These are phyloP conservation scores for Ceratocystis harringtonii DNA, from an alignment of 2,329 filamentous ascomycete species.

Conservation along the genomic window DNA sequence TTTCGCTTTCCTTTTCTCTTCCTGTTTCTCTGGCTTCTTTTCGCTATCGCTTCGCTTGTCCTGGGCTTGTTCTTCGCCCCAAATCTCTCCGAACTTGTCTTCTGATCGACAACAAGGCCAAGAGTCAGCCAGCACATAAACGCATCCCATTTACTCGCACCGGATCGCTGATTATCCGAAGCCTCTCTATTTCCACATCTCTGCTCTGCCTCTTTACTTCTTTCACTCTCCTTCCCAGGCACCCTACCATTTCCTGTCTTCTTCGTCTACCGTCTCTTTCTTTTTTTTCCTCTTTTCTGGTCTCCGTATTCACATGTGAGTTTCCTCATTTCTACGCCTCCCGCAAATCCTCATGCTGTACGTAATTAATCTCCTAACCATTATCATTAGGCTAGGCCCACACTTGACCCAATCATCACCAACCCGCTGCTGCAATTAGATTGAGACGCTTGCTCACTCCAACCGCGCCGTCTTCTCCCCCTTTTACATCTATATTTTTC, in stretches of 20 bases:
- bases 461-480: background rate
- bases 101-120: background rate
- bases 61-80: background rate
- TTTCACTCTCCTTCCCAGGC: background rate
- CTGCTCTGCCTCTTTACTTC: background rate
- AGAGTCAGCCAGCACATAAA: background rate
- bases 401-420: background rate
- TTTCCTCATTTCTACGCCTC: background rate
- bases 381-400: background rate
- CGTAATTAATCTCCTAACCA: background rate
- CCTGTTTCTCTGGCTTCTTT: background rate
- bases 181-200: background rate
- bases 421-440: background rate
- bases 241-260: background rate
- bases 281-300: background rate
- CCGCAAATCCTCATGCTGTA: background rate
- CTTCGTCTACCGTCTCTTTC: background rate
- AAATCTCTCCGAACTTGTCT: background rate
- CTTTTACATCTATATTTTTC: background rate
- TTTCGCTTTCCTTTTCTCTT: constrained; percentile 3
- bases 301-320: background rate
- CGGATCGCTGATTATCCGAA: background rate
- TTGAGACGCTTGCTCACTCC: background rate
- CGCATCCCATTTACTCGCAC: background rate
- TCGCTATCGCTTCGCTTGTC: background rate